Base-by-base conservation (phyloP, 2,329 filamentous ascomycete genomes). In the Elsinoe australis region DNA sequence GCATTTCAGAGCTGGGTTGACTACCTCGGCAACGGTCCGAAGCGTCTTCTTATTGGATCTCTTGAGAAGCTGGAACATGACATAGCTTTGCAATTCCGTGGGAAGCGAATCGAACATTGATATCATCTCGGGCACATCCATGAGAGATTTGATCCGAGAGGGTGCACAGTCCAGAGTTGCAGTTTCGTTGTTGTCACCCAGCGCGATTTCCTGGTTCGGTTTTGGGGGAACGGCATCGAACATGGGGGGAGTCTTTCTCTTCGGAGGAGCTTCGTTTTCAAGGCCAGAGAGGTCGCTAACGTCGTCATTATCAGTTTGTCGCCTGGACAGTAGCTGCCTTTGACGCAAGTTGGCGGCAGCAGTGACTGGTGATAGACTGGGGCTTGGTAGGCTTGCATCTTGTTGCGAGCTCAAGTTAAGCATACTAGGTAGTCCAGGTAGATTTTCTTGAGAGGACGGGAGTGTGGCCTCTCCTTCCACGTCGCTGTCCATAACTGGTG, bases 1-100 rank as follows among this genome's bases (percentile, higher is more conserved):
- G 61, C 88, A 94, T 65, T 95, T 95, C 49, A 98, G 68, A 0
- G 90, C 87, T 5, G 92, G 92, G 59, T 95, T 95, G 55, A 98
- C 89, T 10, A 88, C 82, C 55, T 88, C 82, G 28, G 90, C 88
- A 49, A 98, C 83, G 48, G 94, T 82, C 59, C 92, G 87, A 4
- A 98, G 73, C 0, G 89, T 95, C 33, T 87, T 83, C 56, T 94
- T 85, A 4, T 87, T 80, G 60, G 89, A 96, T 38, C 92, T 78
- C 49, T 87, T 83, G 19, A 98, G 75, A 49, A 98, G 80, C 62
- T 98, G 90, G 62, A 94, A 96, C 81, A 98, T 94, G 68, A 98
- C 83, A 61, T 94, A 94, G 0, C 85, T 85, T 67, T 98, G 92
- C 77, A 98, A 81, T 58, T 92, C 84, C 35, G 85, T 80, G 1